Base-by-base conservation (phyloP, 345 rosid genomes). In the Lumnitzera racemosa region DNA sequence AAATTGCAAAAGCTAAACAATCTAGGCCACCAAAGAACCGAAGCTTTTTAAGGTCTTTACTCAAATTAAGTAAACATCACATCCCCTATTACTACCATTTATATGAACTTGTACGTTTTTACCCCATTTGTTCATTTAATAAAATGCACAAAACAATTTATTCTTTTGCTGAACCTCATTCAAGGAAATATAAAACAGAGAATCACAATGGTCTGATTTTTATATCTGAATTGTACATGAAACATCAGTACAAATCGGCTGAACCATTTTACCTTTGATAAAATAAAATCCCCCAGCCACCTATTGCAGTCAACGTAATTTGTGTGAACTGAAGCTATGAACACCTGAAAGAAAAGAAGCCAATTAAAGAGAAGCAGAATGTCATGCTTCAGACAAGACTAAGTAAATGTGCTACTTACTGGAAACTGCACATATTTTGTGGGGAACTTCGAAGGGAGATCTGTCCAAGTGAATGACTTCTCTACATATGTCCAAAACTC, bases 401-500 rank as follows among this genome's bases (percentile, higher is more conserved):
- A 59, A 59, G 36, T 24, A 48, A 23, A 53, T 49, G 29, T 12
- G 25, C 53, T 59, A 80, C 96, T 72, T 71, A 92, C 98, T 27
- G 98, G 97, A 69, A 92, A 90, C 69, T 90, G 96, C 51, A 92
- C 97, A 66, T 89, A 84, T 80, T 90, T 90, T 46, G 98, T 85
- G 14, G 96, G 97, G 63, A 92, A 92, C 67, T 87, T 92, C 8
- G 96, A 85, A 14, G 97, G 96, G 71, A 75, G 84, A 75, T 87
- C 96, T 0, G 86, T 81, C 96, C 98, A 90, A 15, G 97, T 92
- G 74, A 77, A 92, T 50, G 98, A 92, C 72, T 87, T 84, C 69
- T 92, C 98, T n/a, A 92, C 96, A 67, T 86, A 86, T n/a, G 88
- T 78, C 98, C 98, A 87, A 68, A 90, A 89, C 77, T 92, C 97